Conservation (phyloP, 2,329 filamentous ascomycete species). For the Magnaporthiopsis incrustans region DNA sequence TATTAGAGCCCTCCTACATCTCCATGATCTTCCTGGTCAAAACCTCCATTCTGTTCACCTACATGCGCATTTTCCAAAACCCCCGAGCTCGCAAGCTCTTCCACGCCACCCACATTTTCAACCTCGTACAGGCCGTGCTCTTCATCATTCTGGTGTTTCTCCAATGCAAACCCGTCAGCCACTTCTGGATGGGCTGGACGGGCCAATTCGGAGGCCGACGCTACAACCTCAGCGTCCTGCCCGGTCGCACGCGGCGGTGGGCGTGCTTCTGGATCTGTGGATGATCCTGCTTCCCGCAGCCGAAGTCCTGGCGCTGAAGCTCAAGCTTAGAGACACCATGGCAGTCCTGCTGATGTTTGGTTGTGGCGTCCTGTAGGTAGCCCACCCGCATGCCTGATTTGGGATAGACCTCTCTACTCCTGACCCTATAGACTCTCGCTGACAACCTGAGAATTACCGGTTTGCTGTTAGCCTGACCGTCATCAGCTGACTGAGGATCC, state of each 20-base stretch:
- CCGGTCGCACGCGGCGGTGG: constrained; percentile 1
- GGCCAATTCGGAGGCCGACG: background rate
- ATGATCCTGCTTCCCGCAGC: background rate
- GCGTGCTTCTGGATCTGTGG: constrained; percentile 2
- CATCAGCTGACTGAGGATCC: constrained; percentile 4
- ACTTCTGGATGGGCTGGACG: constrained; percentile 4
- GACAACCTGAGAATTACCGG: background rate
- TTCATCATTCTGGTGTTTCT: background rate
- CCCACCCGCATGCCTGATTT: background rate
- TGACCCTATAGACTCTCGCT: background rate
- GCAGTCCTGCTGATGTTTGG: constrained; percentile 4
- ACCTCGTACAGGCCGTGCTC: constrained; percentile 1
- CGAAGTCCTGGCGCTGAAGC: background rate
- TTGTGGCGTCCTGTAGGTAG: constrained; percentile 4
- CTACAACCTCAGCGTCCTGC: constrained; percentile 7
- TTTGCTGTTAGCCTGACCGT: background rate
- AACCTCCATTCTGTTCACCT: constrained; percentile 2
- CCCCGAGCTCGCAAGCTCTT: background rate
- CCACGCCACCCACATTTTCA: background rate
- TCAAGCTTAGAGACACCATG: background rate
- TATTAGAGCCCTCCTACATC: constrained; percentile 1
- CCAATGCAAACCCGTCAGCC: constrained; percentile 1
- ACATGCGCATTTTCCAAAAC: constrained; percentile 6
- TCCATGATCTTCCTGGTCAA: background rate
- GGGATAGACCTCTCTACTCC: no score